Base-by-base conservation (phyloP, 2,329 filamentous ascomycete genomes). In the Ophidiomyces ophidiicola region DNA sequence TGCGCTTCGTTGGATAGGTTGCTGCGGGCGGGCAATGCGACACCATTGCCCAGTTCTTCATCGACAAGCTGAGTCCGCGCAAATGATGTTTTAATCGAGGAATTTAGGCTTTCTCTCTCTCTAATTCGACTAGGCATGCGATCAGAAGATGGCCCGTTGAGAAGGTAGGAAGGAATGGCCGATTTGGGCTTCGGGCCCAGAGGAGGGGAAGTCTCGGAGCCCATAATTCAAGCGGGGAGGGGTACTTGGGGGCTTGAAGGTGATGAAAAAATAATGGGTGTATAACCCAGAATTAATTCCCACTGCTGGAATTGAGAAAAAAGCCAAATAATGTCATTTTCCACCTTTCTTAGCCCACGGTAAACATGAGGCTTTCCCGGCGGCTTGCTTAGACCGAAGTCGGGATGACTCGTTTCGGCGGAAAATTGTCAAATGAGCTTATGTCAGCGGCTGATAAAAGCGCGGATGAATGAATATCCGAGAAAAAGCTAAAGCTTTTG, bases 71-170 rank as follows among this genome's bases (percentile, higher is more conserved):
- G 60, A 46, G 62, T 63, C 18, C 62, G 63, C 21, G 62, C 62
- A 54, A 74, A 74, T 10, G 73, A 76, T 5, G 67, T 68, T 48
- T 70, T 61, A 44, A 79, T 78, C 17, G 74, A 71, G 12, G 71
- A 66, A 49, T 68, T 71, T 39, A 77, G 64, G 41, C 60, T 70
- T 38, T 78, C 72, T 21, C 72, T 62, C 51, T 78, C 74, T 48
- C 67, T 63, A 30, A 62, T 63, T 52, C 69, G 61, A 11, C 63
- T 62, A 7, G 64, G 59, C 12, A 64, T 58, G 32, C 71, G 62
- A 23, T 74, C 64, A 32, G 71, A 67, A 38, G 64, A 68, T 42
- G 63, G 61, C 37, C 71, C 72, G 53, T 77, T 76, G 34, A 70
- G 50, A 42, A 78, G 59, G 55, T 76, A 67, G 35, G 70, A 64